Base-by-base conservation (phyloP, 1,284 basidiomycete species). In the Moniliophthora roreri region DNA sequence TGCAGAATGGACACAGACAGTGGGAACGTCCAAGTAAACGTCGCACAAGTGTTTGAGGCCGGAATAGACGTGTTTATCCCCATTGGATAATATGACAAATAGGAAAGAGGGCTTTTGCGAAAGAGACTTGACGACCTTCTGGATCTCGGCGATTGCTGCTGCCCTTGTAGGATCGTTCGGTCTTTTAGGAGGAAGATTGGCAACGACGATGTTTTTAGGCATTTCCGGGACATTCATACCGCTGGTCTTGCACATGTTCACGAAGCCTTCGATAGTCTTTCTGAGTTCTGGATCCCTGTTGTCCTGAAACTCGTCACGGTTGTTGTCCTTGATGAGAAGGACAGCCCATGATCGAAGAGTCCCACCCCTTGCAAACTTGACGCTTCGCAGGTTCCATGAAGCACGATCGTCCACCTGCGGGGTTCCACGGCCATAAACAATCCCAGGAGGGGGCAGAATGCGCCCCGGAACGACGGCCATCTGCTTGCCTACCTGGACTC, bases 401-500 rank as follows among this genome's bases (percentile, higher is more conserved):
- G 86, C 89, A 35, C 75, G 74, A 1, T 80, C 79, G 56, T 86
- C 79, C 26, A 87, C 75, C 0, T 54, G 49, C 1, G 80, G 77
- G 1, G 67, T 61, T 15, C 77, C 74, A 48, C 67, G 62, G 0
- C 71, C 75, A 61, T 91, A 91, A 42, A 77, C 70, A 52, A 91
- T 71, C 3, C 67, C 70, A 0, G 88, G 89, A 9, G 81, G 65
- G 4, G 75, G 68, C 0, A 91, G 76, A 54, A 89, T 78, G 32
- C 88, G 81, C 2, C 82, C 89, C 0, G 88, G 87, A 5, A 91
- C 84, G 21, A 87, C 78, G 1, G 85, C 75, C 87, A 91, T 90
- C 53, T 88, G 74, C 1, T 66, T 69, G 10, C 79, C 79, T 52
- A 91, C 76, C 50, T 63, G 70, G 51, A 90, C 68, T 1, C 84